Conservation (phyloP, 148 eudicot genomes). For the Arbutus unedo region DNA sequence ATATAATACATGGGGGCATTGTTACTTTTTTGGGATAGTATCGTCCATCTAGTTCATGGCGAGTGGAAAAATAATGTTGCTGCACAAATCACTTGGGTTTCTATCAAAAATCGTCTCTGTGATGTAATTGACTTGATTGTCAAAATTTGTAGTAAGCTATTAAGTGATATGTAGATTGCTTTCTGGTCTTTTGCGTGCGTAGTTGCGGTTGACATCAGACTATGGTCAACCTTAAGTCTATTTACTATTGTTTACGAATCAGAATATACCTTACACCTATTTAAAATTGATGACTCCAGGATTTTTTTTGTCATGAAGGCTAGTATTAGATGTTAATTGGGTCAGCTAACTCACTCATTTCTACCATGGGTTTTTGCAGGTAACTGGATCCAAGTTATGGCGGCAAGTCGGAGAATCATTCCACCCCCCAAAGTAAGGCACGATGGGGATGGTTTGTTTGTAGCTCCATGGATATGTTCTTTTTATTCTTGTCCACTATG, state of each 20-base stretch:
- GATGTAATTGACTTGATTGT: neutral
- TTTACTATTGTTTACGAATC: neutral
- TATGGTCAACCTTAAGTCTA: neutral
- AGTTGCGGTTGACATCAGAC: neutral
- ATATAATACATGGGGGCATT: neutral
- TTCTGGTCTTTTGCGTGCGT: neutral
- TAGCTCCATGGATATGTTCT: neutral
- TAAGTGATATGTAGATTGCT: neutral
- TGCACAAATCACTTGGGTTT: neutral
- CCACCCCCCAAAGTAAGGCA: slow-evolving; percentile 77
- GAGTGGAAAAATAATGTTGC: neutral
- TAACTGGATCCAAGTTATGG: slow-evolving; percentile 80
- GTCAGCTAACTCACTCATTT: neutral
- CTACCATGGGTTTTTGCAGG: slow-evolving; percentile 34
- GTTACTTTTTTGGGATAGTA: neutral
- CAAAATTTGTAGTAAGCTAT: slow-evolving; percentile 2
- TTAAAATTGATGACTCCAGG: neutral
- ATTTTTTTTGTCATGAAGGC: neutral
- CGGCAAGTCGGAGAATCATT: slow-evolving; percentile 95
- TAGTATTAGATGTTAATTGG: slow-evolving; percentile 2
- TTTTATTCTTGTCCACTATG: neutral
- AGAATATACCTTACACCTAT: neutral
- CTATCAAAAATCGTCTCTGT: too few species aligned
- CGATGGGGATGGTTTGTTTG: neutral
- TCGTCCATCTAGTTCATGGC: neutral